A percentile compares a stretch with the other conserved stretches of the same genome.
Evolutionary conservation across 2,329 filamentous ascomycete species (phyloP).

Genomic region (Ambrosiella cleistominuta): DNA sequence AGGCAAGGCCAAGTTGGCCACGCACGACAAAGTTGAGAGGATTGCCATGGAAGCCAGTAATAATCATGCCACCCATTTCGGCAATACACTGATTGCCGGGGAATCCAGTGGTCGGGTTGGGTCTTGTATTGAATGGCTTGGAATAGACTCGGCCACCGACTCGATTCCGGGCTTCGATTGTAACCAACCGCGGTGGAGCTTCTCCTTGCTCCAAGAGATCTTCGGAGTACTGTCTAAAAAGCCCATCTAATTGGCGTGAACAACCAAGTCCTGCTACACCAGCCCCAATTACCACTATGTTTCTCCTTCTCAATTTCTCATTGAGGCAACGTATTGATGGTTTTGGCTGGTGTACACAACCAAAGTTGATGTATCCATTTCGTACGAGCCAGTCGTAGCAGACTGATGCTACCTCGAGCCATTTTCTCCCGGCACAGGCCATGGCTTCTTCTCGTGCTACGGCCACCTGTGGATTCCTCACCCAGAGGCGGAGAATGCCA

Average conservation of each 20-base stretch:
- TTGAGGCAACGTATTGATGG: constrained; percentile 24
- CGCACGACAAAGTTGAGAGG: constrained; percentile 81
- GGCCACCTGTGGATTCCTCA: constrained; percentile 64
- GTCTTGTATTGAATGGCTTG: constrained; percentile 44
- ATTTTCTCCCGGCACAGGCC: constrained; percentile 74
- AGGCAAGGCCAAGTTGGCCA: constrained; percentile 73
- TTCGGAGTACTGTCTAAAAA: constrained; percentile 64
- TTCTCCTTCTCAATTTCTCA: constrained; percentile 36
- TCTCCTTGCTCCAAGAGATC: constrained; percentile 48
- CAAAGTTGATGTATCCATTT: constrained; percentile 90
- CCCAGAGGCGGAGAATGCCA: constrained; percentile 79
- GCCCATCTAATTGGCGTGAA: constrained; percentile 74
- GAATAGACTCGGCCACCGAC: constrained; percentile 92
- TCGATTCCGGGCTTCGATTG: constrained; percentile 73
- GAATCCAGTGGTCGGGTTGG: constrained; percentile 26
- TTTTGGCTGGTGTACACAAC: constrained; percentile 40
- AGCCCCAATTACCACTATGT: constrained; percentile 73
- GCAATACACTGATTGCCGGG: constrained; percentile 55
- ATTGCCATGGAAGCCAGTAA: constrained; percentile 95
- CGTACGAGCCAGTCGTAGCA: constrained; percentile 87
- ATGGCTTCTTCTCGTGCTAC: constrained; percentile 74
- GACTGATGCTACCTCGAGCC: constrained; percentile 74
- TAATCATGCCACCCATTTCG: constrained; percentile 96
- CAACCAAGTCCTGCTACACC: constrained; percentile 89
- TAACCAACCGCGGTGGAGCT: constrained; percentile 52